phyloP scores from a whole-genome alignment of 73 alveolate species.

The Paramecium octaurelia region DNA sequence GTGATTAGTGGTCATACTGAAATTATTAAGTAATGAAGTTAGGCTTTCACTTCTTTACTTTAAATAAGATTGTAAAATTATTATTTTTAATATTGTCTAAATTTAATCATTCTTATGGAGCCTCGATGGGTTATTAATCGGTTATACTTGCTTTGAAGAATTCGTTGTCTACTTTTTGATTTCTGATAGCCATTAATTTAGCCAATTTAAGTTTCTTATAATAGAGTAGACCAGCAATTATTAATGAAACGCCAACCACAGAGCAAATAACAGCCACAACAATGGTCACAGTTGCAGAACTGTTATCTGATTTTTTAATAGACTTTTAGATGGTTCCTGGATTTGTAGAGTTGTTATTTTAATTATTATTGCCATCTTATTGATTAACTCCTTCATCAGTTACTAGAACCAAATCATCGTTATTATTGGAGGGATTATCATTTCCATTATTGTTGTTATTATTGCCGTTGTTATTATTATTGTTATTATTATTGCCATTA shows the following conservation, averaged over 20 bases:
- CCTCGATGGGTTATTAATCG: not conserved
- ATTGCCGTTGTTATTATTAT: not conserved
- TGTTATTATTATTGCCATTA: not conserved
- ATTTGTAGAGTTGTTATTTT: not conserved
- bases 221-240: not conserved
- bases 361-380: not conserved
- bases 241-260: slow-evolving; percentile 31
- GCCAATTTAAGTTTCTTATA: slow-evolving; percentile 7
- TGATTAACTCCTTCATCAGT: not conserved
- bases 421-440: not conserved
- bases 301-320: not conserved
- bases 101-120: not conserved
- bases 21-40: too few relatives aligned
- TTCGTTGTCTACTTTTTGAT: not conserved
- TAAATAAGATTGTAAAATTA: not conserved
- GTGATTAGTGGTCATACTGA: too few relatives aligned
- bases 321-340: not conserved
- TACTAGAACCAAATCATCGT: not conserved
- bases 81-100: not conserved
- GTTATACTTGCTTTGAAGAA: not conserved
- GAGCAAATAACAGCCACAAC: slow-evolving; percentile 16
- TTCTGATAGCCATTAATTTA: not conserved
- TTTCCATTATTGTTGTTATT: not conserved
- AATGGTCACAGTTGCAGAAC: not conserved
- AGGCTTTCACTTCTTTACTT: not conserved